Evolutionary conservation across 257 asterid species (phyloP).

Genomic region (Verbascum thapsus): DNA sequence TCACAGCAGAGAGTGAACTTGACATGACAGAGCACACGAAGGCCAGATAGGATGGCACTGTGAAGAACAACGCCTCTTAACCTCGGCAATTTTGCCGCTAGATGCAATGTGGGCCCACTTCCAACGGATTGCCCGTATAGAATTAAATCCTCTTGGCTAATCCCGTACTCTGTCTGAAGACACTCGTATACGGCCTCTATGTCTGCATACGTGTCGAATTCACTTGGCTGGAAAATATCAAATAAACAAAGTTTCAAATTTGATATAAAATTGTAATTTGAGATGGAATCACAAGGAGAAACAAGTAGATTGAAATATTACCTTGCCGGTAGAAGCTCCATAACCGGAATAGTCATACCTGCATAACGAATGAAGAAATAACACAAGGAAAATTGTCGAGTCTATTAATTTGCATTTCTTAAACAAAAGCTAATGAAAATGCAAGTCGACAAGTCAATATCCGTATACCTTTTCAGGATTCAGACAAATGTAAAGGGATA

Average conservation of each 20-base stretch:
- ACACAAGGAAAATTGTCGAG: not conserved
- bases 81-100: conserved; percentile 91
- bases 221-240: conserved; percentile 72
- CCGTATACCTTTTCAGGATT: not conserved
- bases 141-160: conserved; percentile 88
- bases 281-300: no score
- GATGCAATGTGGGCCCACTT: conserved; percentile 96
- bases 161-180: conserved; percentile 89
- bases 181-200: conserved; percentile 95
- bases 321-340: conserved; percentile 99
- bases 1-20: conserved; percentile 88
- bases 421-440: not conserved
- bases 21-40: conserved; percentile 96
- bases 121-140: conserved; percentile 98
- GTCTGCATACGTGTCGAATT: conserved; percentile 90
- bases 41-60: conserved; percentile 98
- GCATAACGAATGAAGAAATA: conserved; percentile 30
- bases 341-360: conserved; percentile 98
- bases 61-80: conserved; percentile 96
- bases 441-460: not conserved
- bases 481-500: conserved; percentile 2
- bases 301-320: conserved; percentile 36
- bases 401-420: conserved; percentile 18
- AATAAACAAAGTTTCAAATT: conserved; percentile 4
- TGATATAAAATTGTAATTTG: not conserved